Evolutionary conservation across 331 rosid species (phyloP), one percentile per base, ranked within the genome.

Genomic region (Phaseolus coccineus): DNA sequence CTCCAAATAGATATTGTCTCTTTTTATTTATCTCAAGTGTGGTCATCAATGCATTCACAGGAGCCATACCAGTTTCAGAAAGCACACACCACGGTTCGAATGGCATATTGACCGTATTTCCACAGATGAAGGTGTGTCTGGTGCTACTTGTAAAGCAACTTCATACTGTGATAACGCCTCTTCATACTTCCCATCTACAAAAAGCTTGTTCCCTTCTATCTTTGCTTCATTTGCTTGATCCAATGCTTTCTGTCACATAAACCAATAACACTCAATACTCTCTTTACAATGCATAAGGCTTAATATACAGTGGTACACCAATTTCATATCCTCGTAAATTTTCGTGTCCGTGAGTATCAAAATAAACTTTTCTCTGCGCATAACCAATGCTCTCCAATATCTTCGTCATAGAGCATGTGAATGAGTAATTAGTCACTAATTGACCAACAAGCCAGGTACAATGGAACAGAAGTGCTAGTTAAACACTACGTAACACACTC

Each of bases 101-200:
- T 94, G 89, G 76, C 99, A 95, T 35, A 89, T 86, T 4, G 97
- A 93, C 9, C 94, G 88, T 71, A 95, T 30, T 59, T 93, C 99
- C 57, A 80, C 87, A 28, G 97, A 86, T 10, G 93, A 83, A 73
- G 96, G 87, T 87, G 85, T 81, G 70, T 89, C 97, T 22, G 94
- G 91, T 10, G 92, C 91, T 69, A 83, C 73, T 58, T 88, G 89
- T 69, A 95, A 82, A 58, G 97, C 96, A 69, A 79, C 85, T 72
- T 91, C 99, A 77, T 95, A 95, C 58, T 85, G 84, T 8, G 78
- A 78, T 16, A 91, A 57, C 19, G 99, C 99, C 88, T 93, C 98
- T 82, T 91, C 96, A 81, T 80, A 95, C 53, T 84, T 87, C 37
- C 91, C 97, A 31, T 82, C 85, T 51, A 86, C 87, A 81, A 87